Evolutionary conservation across 495 filamentous ascomycete genomes (phyloP).

Genomic region (Bryoglossum gracile): DNA sequence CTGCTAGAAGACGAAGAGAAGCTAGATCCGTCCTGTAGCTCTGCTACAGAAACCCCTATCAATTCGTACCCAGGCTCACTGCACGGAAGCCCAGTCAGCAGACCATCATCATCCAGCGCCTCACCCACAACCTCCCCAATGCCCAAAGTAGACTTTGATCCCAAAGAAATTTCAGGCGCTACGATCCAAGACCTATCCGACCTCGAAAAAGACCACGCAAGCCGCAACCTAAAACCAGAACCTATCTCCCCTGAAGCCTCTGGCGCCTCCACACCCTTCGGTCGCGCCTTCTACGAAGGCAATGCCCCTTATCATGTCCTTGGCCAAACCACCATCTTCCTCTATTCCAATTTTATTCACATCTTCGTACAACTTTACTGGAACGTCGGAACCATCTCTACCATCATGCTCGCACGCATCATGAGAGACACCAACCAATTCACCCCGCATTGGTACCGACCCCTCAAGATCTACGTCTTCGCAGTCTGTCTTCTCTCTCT

Average conservation of each 20-base stretch:
- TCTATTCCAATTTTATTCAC: constrained; percentile 32
- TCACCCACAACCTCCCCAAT: background rate
- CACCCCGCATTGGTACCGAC: background rate
- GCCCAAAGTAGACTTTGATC: background rate
- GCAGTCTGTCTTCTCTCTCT: constrained; percentile 38
- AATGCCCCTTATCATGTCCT: constrained; percentile 36
- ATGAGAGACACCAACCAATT: constrained; percentile 5
- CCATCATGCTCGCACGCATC: constrained; percentile 24
- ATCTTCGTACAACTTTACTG: constrained; percentile 34
- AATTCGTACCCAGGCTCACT: background rate
- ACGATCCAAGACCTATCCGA: background rate
- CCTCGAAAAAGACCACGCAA: background rate
- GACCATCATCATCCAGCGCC: background rate
- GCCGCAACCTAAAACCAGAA: background rate
- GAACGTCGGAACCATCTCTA: constrained; percentile 30
- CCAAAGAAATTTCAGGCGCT: background rate
- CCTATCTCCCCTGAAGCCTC: background rate
- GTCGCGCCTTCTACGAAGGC: constrained; percentile 37
- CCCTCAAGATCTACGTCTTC: constrained; percentile 21
- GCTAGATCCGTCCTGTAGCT: too few species aligned
- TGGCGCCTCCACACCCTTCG: constrained; percentile 27
- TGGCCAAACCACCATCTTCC: constrained; percentile 30
- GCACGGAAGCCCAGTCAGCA: background rate
- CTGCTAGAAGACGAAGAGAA: background rate
- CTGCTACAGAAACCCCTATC: background rate